phyloP scores from a whole-genome alignment of 1,284 basidiomycete species.

The Puccinia hordei region DNA sequence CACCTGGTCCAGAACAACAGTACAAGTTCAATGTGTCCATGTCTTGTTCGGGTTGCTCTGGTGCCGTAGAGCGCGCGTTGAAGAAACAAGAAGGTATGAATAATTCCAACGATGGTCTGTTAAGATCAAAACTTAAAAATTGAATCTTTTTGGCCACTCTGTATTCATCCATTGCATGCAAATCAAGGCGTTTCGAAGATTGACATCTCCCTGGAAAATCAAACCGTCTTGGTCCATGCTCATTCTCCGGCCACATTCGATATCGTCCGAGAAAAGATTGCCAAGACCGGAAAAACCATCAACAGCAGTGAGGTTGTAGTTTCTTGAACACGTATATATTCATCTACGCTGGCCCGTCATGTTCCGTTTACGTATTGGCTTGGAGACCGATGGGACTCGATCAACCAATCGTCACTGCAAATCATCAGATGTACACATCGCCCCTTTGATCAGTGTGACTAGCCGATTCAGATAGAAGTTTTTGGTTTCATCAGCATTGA shows the following conservation, averaged over 20 bases:
- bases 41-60: slow-evolving; percentile 48
- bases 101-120: neutral
- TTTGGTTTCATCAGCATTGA: no score
- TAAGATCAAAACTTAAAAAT: neutral
- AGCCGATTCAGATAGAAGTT: no score
- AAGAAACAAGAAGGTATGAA: slow-evolving; percentile 51
- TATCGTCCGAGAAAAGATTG: slow-evolving; percentile 39
- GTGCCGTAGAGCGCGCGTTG: slow-evolving; percentile 47
- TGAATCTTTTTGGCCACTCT: no score
- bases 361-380: no score
- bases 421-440: neutral
- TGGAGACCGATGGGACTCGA: no score
- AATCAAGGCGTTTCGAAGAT: slow-evolving; percentile 39
- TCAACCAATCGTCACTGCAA: neutral
- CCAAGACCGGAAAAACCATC: slow-evolving; percentile 50
- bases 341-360: no score
- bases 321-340: neutral
- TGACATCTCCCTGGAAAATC: slow-evolving; percentile 50
- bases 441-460: neutral
- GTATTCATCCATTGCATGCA: no score
- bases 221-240: slow-evolving; percentile 48
- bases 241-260: slow-evolving; percentile 45
- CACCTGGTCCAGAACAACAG: slow-evolving; percentile 35
- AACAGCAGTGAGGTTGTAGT: slow-evolving; percentile 42
- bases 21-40: slow-evolving; percentile 45